phyloP scores from a whole-genome alignment of 2,329 filamentous ascomycete genomes.

The Penicillium sp. region DNA sequence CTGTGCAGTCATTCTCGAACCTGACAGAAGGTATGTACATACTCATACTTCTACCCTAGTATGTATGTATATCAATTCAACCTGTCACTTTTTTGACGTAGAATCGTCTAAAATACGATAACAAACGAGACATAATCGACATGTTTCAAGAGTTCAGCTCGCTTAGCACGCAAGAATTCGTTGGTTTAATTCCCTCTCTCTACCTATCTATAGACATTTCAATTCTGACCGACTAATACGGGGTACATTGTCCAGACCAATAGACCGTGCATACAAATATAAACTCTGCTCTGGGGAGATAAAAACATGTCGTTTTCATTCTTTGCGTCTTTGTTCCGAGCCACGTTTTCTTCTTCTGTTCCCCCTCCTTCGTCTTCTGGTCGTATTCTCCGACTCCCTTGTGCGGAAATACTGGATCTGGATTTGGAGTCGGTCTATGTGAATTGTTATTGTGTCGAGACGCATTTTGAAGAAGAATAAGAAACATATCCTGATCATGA shows the following conservation, averaged over 20 bases:
- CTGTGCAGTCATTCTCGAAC: neutral
- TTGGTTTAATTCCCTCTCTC: neutral
- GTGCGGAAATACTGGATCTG: neutral
- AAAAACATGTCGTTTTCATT: neutral
- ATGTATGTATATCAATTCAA: neutral
- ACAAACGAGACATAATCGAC: neutral
- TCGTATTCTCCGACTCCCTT: neutral
- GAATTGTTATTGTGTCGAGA: constrained; percentile 3
- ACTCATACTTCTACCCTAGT: neutral
- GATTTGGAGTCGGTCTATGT: neutral
- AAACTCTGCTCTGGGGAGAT: neutral
- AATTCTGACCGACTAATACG: neutral
- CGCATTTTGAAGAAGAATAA: neutral
- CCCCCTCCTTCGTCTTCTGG: neutral
- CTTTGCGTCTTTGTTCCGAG: neutral
- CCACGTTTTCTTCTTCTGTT: neutral
- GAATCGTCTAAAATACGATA: neutral
- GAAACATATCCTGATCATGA: neutral
- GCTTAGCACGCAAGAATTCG: neutral
- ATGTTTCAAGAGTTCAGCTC: neutral
- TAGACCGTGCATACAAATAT: neutral
- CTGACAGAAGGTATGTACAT: neutral
- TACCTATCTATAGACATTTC: neutral
- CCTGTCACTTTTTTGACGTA: neutral
- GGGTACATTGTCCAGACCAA: neutral